A percentile compares a stretch with the other conserved stretches of the same genome.
phyloP scores from a whole-genome alignment of 805 yeast species.

The Candida sphagnicola region DNA sequence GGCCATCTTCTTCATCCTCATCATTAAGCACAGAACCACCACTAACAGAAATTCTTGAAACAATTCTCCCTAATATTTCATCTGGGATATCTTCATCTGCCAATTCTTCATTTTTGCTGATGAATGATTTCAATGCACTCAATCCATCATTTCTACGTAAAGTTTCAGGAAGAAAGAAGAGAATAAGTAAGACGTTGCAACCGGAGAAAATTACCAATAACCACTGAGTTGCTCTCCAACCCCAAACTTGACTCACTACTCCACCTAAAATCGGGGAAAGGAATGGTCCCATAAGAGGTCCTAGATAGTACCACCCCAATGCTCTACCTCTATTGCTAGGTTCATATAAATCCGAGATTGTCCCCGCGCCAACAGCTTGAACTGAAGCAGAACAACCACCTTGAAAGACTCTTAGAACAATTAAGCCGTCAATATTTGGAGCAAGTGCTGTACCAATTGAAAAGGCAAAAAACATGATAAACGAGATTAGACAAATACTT shows the following conservation, averaged over 20 bases:
- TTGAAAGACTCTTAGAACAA: conserved; percentile 63
- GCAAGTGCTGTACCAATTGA: conserved; percentile 70
- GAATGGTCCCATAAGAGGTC: conserved; percentile 78
- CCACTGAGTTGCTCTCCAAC: conserved; percentile 92
- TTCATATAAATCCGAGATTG: conserved; percentile 68
- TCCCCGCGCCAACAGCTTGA: conserved; percentile 88
- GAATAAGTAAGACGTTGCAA: conserved; percentile 42
- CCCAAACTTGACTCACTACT: conserved; percentile 63
- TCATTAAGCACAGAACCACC: neutral
- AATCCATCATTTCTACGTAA: conserved; percentile 58
- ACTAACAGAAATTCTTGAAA: conserved; percentile 13
- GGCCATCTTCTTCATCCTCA: conserved; percentile 16
- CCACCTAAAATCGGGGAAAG: conserved; percentile 79
- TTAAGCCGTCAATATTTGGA: conserved; percentile 56
- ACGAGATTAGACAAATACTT: conserved; percentile 66
- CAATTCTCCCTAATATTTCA: conserved; percentile 25
- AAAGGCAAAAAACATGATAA: conserved; percentile 58
- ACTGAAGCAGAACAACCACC: conserved; percentile 86
- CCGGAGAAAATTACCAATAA: conserved; percentile 68
- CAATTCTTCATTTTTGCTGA: conserved; percentile 5
- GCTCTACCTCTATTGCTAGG: conserved; percentile 72
- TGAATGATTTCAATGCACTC: conserved; percentile 47
- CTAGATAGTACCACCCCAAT: conserved; percentile 76
- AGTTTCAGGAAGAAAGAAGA: conserved; percentile 75
- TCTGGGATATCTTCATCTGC: conserved; percentile 10